Evolutionary conservation across 2,329 filamentous ascomycete genomes (phyloP), one percentile per base, ranked within the genome.

Genomic region (Sporothrix pseudoabietina): DNA sequence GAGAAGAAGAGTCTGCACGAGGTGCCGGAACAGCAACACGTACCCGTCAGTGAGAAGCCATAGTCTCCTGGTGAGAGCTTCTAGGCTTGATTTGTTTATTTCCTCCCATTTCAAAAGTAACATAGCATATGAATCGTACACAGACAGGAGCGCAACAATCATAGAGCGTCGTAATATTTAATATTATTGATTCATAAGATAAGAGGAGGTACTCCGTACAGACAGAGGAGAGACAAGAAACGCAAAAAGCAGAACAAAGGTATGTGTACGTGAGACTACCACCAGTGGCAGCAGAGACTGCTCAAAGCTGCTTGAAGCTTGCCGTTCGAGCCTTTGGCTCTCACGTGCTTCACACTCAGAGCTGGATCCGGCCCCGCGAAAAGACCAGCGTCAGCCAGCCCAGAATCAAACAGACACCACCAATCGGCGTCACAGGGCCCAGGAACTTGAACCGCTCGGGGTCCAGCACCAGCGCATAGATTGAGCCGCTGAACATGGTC

Each of bases 341-440:
- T 26, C 61, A 4, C 47, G n/a, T 2, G 44, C 35, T 14, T n/a
- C 35, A 12, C 10, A 26, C 26, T 8, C 65, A 74, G 55, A 75
- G 68, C 22, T 69, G 49, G 47, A 72, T 54, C 3, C 70, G 54
- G 3, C 74, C 75, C 14, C 78, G 76, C 71, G 74, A 76, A 54
- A 76, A 76, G 22, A 63, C 82, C 32, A 85, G 78, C 32, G 81
- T 79, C 71, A 87, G 79, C 89, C 89, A 92, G 0, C 90, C 90
- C 0, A 84, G 88, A 78, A 92, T 91, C 76, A 92, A 82, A 74
- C 86, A 90, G 69, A 90, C 76, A 0, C 90, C 89, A 0, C 89
- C 90, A 1, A 92, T 74, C 16, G 90, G 90, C 69, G 90, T 92
- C 14, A 91, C 86, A 0, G 90, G 90, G 0, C 90, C 90, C 75